Evolutionary conservation across 2,329 filamentous ascomycete genomes (phyloP).

Genomic region (Dactylellina sp.): DNA sequence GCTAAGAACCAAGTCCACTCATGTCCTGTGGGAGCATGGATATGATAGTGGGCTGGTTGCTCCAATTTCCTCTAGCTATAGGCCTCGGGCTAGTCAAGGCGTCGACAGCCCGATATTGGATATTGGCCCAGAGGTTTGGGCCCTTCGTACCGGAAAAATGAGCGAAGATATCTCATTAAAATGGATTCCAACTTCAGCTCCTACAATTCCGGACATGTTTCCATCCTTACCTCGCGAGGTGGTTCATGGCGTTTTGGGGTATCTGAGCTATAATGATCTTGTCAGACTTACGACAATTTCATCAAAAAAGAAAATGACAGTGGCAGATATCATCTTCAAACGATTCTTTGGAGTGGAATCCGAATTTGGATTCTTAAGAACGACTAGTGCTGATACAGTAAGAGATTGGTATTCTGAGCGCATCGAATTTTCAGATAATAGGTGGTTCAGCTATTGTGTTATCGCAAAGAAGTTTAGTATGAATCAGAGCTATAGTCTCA

Average conservation of each 20-base stretch:
- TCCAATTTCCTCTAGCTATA: too few species aligned
- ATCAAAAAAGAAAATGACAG: not conserved
- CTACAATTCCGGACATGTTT: constrained; percentile 11
- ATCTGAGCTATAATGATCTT: not conserved
- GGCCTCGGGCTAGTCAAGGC: not conserved
- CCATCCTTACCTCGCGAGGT: constrained; percentile 3
- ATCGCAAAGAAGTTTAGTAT: not conserved
- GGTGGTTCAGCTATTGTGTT: constrained; percentile 2
- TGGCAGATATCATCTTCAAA: constrained; percentile 11
- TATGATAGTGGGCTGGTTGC: not conserved
- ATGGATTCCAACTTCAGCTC: not conserved
- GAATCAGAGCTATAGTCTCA: not conserved
- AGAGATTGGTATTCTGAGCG: not conserved
- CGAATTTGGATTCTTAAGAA: constrained; percentile 5
- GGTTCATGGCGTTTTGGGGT: constrained; percentile 1
- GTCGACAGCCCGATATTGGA: not conserved
- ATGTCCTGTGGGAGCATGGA: constrained; percentile 6
- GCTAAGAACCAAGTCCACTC: not conserved
- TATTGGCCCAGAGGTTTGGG: not conserved
- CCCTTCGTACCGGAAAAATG: not conserved
- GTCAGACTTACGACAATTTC: not conserved
- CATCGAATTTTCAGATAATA: not conserved
- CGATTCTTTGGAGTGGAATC: constrained; percentile 3
- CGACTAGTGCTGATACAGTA: not conserved
- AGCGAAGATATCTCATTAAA: not conserved